Evolutionary conservation across 1,139 yeast genomes (phyloP).

Genomic region (Suhomyces yuchorum): DNA sequence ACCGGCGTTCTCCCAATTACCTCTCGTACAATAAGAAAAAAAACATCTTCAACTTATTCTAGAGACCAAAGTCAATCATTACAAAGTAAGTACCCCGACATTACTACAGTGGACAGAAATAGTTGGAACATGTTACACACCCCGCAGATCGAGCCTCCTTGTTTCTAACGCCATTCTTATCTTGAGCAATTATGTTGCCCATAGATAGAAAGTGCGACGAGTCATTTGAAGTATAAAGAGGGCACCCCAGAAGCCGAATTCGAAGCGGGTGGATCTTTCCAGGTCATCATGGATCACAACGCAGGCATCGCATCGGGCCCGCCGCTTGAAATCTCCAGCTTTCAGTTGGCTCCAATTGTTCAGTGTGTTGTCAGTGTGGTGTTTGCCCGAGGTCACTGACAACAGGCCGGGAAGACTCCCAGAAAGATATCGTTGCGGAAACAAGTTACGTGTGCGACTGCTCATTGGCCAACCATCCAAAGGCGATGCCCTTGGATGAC

Average conservation of each 20-base stretch:
- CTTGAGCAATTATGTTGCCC: conserved; percentile 12
- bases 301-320: background rate
- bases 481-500: background rate
- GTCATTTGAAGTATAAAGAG: conserved; percentile 4
- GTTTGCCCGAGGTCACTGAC: background rate
- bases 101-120: background rate
- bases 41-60: conserved; percentile 1
- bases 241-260: background rate
- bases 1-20: conserved; percentile 13
- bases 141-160: background rate
- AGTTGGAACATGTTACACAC: background rate
- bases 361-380: no score
- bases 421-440: no score
- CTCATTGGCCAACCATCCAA: background rate
- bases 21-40: conserved; percentile 12
- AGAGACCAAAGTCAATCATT: conserved; percentile 4
- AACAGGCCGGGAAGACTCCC: background rate
- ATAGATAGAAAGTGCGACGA: conserved; percentile 10
- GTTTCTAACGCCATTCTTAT: background rate
- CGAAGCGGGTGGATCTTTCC: background rate
- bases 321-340: background rate
- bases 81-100: conserved; percentile 3
- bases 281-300: background rate
- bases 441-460: background rate
- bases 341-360: background rate